phyloP scores from a whole-genome alignment of 306 rosid genomes.

The Abrus pulchellus region DNA sequence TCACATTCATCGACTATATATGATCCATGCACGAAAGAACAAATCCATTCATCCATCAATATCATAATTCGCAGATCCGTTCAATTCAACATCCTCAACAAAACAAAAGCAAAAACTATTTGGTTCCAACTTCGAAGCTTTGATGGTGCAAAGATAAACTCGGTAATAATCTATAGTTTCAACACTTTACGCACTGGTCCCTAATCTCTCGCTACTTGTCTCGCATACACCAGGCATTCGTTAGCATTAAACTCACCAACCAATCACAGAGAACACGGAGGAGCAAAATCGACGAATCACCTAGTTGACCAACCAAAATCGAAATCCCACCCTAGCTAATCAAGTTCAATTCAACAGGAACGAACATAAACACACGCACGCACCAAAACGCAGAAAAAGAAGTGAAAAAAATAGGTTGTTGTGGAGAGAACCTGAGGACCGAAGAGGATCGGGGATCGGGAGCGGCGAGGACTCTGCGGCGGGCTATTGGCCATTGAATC shows the following conservation, averaged over 20 bases:
- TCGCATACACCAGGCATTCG: slow-evolving; percentile 21
- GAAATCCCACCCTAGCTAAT: slow-evolving; percentile 19
- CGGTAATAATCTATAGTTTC: slow-evolving; percentile 26
- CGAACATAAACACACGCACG: neutral
- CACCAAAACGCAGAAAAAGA: slow-evolving; percentile 17
- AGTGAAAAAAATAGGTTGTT: neutral
- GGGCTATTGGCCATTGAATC: slow-evolving; percentile 82
- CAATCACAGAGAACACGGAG: slow-evolving; percentile 9
- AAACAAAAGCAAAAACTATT: neutral
- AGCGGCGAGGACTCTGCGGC: slow-evolving; percentile 74
- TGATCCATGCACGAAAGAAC: slow-evolving; percentile 1
- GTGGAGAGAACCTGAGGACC: slow-evolving; percentile 75
- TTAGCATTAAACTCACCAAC: slow-evolving; percentile 40
- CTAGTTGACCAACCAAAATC: slow-evolving; percentile 35
- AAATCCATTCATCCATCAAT: neutral
- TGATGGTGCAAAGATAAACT: slow-evolving; percentile 4
- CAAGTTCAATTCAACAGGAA: slow-evolving; percentile 39
- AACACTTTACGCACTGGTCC: neutral
- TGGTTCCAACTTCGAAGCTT: slow-evolving; percentile 5
- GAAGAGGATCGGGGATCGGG: slow-evolving; percentile 77
- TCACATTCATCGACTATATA: slow-evolving; percentile 4
- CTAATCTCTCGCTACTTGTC: slow-evolving; percentile 25
- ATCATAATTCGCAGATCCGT: slow-evolving; percentile 38
- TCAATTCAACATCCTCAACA: neutral
- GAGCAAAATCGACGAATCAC: slow-evolving; percentile 13